Evolutionary conservation across 768 basidiomycete species (phyloP).

Genomic region (Mycena kentingensis): DNA sequence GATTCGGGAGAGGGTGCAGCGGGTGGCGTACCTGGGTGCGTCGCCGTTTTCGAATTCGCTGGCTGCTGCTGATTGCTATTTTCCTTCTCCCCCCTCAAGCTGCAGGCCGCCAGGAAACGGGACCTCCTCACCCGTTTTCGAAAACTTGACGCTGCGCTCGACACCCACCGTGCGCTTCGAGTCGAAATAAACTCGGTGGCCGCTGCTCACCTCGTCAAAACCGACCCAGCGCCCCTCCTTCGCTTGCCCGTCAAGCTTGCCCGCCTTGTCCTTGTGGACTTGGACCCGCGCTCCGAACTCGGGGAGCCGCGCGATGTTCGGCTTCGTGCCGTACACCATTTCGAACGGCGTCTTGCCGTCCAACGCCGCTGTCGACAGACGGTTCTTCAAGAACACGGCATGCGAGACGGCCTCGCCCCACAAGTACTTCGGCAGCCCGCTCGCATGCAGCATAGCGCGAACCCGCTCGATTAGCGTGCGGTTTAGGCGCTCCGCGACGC

Average conservation of each 20-base stretch:
- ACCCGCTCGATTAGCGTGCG: conserved; percentile 27
- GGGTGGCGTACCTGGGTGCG: background rate
- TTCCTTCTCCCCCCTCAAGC: conserved; percentile 33
- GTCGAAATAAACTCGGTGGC: too few relatives aligned
- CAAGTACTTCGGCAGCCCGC: conserved; percentile 7
- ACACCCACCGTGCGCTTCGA: conserved; percentile 25
- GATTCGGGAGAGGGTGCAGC: background rate
- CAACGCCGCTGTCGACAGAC: background rate
- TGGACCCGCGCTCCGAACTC: conserved; percentile 29
- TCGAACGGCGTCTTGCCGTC: background rate
- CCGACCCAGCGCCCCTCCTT: conserved; percentile 24
- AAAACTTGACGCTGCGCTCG: conserved; percentile 28
- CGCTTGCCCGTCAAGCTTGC: conserved; percentile 25
- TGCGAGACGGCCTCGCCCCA: background rate
- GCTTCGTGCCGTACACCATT: background rate
- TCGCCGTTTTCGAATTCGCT: background rate
- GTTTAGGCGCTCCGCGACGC: conserved; percentile 31
- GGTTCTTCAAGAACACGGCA: background rate
- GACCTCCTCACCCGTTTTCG: conserved; percentile 18
- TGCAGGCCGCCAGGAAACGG: conserved; percentile 17
- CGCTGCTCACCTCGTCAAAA: conserved; percentile 24
- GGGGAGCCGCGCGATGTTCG: background rate
- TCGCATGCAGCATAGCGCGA: too few relatives aligned
- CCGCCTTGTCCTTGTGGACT: background rate
- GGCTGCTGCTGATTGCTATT: background rate